Evolutionary conservation across 306 rosid species (phyloP), one percentile per base, ranked within the genome.

Genomic region (Quercus dentata): DNA sequence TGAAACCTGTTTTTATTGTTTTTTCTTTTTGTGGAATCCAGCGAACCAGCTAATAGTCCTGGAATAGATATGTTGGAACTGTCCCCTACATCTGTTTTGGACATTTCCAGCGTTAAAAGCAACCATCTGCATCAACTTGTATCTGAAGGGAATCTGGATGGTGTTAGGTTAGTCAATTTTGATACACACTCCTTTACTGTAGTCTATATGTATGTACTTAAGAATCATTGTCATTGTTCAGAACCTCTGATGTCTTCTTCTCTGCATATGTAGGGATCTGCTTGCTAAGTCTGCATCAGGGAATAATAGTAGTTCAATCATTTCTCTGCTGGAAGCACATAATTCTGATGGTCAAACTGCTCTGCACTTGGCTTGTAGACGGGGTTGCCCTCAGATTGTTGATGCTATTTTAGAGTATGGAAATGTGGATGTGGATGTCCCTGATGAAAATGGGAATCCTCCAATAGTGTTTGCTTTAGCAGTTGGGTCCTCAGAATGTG

Each of bases 361-460:
- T 77, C 97, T 95, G 65, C 99, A 95, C 83, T 84, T 95, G 85
- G 99, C 99, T 80, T 95, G 99, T 84, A 88, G 93, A 77, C 96
- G 97, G 33, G 99, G 99, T 76, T 89, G 90, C 81, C 90, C 91
- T 52, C 97, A 91, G 72, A 92, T 95, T 80, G 98, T 95, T 17
- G 96, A 91, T 73, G 89, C 92, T 68, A 93, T 95, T 82, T 87
- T 95, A 88, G 94, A 82, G 84, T 88, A 89, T 71, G 74, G 78
- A 75, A 97, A 93, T 68, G 97, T 97, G 9, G 85, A 91, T 85
- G 96, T 95, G 78, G 99, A 95, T 86, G 91, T 95, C 77, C 84
- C 90, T 86, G 99, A 93, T 83, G 93, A 93, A 81, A 97, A 93
- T 82, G 97, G 97, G 80, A 97, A 95, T 87, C 98, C 99, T 81